Conservation (phyloP, 257 asterid species). For the Nicotiana benthamiana region DNA sequence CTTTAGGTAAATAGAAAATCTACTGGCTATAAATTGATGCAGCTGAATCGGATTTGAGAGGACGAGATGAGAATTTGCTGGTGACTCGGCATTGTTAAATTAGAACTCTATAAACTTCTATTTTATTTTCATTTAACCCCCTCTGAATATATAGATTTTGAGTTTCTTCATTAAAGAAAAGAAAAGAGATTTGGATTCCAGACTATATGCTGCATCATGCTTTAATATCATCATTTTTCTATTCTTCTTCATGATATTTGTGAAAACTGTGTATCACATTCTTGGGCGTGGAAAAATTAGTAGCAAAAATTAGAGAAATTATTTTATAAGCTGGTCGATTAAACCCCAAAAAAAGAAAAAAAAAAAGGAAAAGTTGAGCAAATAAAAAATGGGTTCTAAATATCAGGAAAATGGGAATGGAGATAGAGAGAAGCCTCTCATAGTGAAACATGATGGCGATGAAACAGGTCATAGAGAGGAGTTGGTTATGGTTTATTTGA, state of each 20-base stretch:
- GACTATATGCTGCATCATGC: no score
- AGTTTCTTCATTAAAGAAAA: not conserved
- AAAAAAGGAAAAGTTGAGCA: not conserved
- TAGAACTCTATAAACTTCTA: not conserved
- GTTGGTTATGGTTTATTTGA: slow-evolving; percentile 13
- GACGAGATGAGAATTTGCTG: not conserved
- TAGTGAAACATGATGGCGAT: not conserved
- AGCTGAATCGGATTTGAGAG: not conserved
- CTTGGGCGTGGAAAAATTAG: not conserved
- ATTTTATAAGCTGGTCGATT: not conserved
- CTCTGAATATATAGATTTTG: not conserved
- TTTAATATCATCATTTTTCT: no score
- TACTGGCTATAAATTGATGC: not conserved
- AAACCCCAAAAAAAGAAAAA: not conserved
- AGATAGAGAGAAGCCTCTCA: not conserved
- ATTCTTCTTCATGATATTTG: not conserved
- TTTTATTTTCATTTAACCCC: not conserved
- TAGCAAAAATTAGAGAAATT: not conserved
- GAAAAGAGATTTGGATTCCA: no score
- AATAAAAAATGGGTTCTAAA: not conserved
- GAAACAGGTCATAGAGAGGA: not conserved
- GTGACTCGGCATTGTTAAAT: not conserved
- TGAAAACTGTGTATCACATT: not conserved
- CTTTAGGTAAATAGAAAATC: not conserved
- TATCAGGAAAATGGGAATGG: not conserved